Base-by-base conservation (phyloP, 1,284 basidiomycete genomes). In the Cutaneotrichosporon cutaneum region DNA sequence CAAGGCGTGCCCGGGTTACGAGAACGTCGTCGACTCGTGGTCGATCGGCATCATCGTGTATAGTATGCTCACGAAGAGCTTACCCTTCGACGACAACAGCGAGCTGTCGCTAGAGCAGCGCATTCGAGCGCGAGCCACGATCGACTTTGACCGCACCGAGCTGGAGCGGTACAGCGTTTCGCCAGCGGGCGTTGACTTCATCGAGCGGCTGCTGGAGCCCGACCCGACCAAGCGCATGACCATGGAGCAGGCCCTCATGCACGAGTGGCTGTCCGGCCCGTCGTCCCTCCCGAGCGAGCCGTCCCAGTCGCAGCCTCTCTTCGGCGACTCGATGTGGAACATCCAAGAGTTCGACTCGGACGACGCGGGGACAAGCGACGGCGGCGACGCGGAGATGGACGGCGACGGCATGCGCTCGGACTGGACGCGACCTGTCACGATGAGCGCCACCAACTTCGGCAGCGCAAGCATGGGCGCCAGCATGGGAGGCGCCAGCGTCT, bases 1-100 rank as follows among this genome's bases (percentile, higher is more conserved):
- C 5, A 80, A 83, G 48, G 74, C 72, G 3, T 68, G 83, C n/a
- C 81, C 85, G 51, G 91, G 92, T 2, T 96, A 96, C 72, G 76
- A 88, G 70, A 85, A 88, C 61, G 81, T 88, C 18, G 94, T 95
- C 54, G 93, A 97, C 74, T 92, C 90, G 67, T 97, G 92, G 92
- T 93, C 91, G 54, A 85, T 92, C 22, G 93, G 94, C 7, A 91
- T 94, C 18, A 94, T 96, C 58, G 85, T 95, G 0, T 96, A 88
- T 48, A 92, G 79, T 59, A 80, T 81, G 80, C 67, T 81, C 69
- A 80, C 79, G 0, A 81, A 81, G 72, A 66, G 73, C 39, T 63
- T 74, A 54, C 67, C 70, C 2, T 71, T 74, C 66, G 86, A 82
- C 51, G 81, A 82, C 51, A 70, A 81, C 42, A 65, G 62, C 3